phyloP scores from a whole-genome alignment of 768 basidiomycete species.

The Boletus bicolor region DNA sequence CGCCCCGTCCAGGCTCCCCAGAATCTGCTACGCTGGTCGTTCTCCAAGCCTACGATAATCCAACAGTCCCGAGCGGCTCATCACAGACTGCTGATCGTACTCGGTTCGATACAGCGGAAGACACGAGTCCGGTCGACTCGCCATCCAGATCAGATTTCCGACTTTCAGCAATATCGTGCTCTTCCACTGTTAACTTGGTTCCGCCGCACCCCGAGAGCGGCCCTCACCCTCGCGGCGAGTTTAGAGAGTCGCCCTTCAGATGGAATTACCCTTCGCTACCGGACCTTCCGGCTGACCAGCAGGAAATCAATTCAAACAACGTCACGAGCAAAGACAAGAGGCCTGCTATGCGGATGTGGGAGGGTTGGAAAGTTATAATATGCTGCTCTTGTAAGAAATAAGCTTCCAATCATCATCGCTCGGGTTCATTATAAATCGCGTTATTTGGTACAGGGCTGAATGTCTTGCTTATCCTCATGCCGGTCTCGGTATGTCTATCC shows the following conservation, averaged over 20 bases:
- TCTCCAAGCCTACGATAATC: slow-evolving; percentile 23
- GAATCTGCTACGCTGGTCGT: slow-evolving; percentile 32
- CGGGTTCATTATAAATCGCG: background rate
- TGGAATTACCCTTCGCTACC: slow-evolving; percentile 29
- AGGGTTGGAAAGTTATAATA: slow-evolving; percentile 54
- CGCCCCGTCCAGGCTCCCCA: slow-evolving; percentile 16
- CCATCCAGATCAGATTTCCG: slow-evolving; percentile 21
- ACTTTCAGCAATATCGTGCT: slow-evolving; percentile 24
- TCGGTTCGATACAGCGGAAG: slow-evolving; percentile 2
- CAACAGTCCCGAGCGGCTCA: background rate
- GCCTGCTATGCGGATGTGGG: slow-evolving; percentile 28
- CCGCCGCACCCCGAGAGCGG: slow-evolving; percentile 12
- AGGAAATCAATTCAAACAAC: background rate
- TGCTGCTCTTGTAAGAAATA: slow-evolving; percentile 52
- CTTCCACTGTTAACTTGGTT: slow-evolving; percentile 24
- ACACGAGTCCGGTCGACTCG: slow-evolving; percentile 9
- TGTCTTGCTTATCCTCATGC: slow-evolving; percentile 59
- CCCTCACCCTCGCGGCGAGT: slow-evolving; percentile 17
- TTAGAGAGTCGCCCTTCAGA: slow-evolving; percentile 28
- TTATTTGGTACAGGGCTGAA: slow-evolving; percentile 56
- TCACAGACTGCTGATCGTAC: background rate
- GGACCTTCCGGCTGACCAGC: slow-evolving; percentile 15
- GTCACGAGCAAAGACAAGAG: slow-evolving; percentile 1
- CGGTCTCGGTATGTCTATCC: slow-evolving; percentile 53
- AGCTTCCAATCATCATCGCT: background rate